A percentile compares a stretch with the other conserved stretches of the same genome.
Evolutionary conservation across 2,329 filamentous ascomycete species (phyloP).

Genomic region (Amauroascus niger): DNA sequence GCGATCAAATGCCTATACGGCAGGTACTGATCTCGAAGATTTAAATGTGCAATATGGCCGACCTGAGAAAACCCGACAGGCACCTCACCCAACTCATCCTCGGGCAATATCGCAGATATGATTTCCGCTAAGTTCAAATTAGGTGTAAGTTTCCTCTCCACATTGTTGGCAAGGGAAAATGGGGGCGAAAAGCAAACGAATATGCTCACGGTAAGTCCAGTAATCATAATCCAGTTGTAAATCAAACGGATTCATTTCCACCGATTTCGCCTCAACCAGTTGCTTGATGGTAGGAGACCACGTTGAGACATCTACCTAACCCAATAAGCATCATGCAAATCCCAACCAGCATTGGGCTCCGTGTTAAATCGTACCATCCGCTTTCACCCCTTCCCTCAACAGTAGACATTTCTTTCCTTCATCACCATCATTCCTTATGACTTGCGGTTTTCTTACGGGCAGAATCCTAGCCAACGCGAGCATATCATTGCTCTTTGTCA

Average conservation of each 20-base stretch:
- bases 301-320: slow-evolving; percentile 54
- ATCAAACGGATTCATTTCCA: slow-evolving; percentile 65
- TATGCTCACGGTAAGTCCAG: slow-evolving; percentile 64
- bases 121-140: slow-evolving; percentile 59
- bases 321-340: slow-evolving; percentile 8
- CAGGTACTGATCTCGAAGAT: slow-evolving; percentile 71
- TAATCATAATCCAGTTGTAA: slow-evolving; percentile 71
- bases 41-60: slow-evolving; percentile 87
- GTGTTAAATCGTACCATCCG: slow-evolving; percentile 28
- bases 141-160: slow-evolving; percentile 8
- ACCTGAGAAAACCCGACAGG: slow-evolving; percentile 80
- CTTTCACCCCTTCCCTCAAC: slow-evolving; percentile 31
- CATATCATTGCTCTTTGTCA: slow-evolving; percentile 58
- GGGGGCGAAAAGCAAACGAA: slow-evolving; percentile 3
- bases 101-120: slow-evolving; percentile 68
- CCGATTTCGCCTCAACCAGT: slow-evolving; percentile 56
- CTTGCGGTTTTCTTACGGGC: slow-evolving; percentile 55
- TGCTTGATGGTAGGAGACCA: slow-evolving; percentile 64
- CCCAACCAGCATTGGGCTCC: not conserved
- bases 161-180: not conserved
- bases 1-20: slow-evolving; percentile 83
- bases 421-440: slow-evolving; percentile 24
- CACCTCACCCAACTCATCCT: slow-evolving; percentile 68
- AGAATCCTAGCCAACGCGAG: slow-evolving; percentile 55
- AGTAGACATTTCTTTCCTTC: slow-evolving; percentile 35